These are phyloP conservation scores for Wickerhamiella hasegawae DNA, from an alignment of 805 yeast species.

Conservation along the genomic window DNA sequence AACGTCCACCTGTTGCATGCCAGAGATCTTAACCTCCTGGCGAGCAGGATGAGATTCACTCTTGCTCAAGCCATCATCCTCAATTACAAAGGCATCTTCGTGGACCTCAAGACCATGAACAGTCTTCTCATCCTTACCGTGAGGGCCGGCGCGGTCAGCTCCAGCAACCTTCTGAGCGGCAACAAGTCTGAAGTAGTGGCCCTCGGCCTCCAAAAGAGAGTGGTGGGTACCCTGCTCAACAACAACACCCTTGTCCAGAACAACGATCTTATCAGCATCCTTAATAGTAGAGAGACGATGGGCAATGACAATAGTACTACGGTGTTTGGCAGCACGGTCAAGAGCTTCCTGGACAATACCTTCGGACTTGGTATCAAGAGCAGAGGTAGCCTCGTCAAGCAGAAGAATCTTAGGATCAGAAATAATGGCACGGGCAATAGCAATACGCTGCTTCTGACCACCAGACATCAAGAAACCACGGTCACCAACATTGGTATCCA, in stretches of 20 bases:
- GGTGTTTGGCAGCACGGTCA: constrained; percentile 21
- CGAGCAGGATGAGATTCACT: constrained; percentile 3
- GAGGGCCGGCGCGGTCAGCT: constrained; percentile 1
- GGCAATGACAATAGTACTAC: constrained; percentile 42
- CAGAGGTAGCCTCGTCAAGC: constrained; percentile 52
- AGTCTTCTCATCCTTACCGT: background rate
- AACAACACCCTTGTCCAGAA: constrained; percentile 34
- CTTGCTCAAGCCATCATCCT: background rate
- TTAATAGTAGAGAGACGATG: constrained; percentile 41
- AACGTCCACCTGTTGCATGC: constrained; percentile 8
- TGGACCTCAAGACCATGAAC: background rate
- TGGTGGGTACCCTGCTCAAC: constrained; percentile 30
- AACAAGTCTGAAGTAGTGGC: constrained; percentile 22
- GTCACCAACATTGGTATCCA: constrained; percentile 53
- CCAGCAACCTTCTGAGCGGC: constrained; percentile 21
- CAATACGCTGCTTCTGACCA: constrained; percentile 59
- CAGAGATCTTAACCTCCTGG: constrained; percentile 10
- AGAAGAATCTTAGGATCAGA: constrained; percentile 44
- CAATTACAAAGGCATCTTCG: background rate
- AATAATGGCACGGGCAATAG: constrained; percentile 54
- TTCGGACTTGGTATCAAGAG: constrained; percentile 33
- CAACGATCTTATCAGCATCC: constrained; percentile 40
- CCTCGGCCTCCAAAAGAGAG: constrained; percentile 20
- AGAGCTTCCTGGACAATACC: constrained; percentile 28
- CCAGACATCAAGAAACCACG: constrained; percentile 48